Conservation (phyloP, 768 basidiomycete species). For the Tulasnella sp. region DNA sequence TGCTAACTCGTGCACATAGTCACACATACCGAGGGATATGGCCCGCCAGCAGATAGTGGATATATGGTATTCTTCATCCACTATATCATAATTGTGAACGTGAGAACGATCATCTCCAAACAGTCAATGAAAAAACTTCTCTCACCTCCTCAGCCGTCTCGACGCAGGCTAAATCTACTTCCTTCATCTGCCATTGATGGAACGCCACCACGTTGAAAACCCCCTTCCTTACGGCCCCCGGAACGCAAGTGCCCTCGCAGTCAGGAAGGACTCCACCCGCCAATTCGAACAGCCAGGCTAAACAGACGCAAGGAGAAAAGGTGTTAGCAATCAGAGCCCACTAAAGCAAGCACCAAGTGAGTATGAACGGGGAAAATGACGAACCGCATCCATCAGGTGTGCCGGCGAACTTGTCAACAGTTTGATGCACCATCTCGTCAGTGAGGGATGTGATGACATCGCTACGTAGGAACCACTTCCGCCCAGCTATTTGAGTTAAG, state of each 20-base stretch:
- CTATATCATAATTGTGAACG: slow-evolving; percentile 31
- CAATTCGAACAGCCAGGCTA: slow-evolving; percentile 89
- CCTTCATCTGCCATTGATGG: slow-evolving; percentile 85
- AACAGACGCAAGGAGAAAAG: slow-evolving; percentile 1
- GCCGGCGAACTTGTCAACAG: slow-evolving; percentile 68
- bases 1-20: no score
- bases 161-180: slow-evolving; percentile 72
- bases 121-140: background rate
- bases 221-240: slow-evolving; percentile 68
- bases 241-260: slow-evolving; percentile 57
- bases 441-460: slow-evolving; percentile 72
- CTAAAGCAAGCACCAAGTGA: no score
- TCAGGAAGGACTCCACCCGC: slow-evolving; percentile 72
- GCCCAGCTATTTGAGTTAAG: slow-evolving; percentile 42
- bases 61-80: slow-evolving; percentile 73
- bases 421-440: slow-evolving; percentile 76
- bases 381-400: slow-evolving; percentile 86
- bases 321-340: no score
- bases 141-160: slow-evolving; percentile 70
- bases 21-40: slow-evolving; percentile 75
- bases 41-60: slow-evolving; percentile 65
- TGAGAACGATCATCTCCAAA: background rate
- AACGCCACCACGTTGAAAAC: slow-evolving; percentile 79
- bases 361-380: slow-evolving; percentile 30
- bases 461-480: slow-evolving; percentile 88